These are phyloP conservation scores for Kazachstania africana DNA, from an alignment of 805 yeast species.

Conservation along the genomic window DNA sequence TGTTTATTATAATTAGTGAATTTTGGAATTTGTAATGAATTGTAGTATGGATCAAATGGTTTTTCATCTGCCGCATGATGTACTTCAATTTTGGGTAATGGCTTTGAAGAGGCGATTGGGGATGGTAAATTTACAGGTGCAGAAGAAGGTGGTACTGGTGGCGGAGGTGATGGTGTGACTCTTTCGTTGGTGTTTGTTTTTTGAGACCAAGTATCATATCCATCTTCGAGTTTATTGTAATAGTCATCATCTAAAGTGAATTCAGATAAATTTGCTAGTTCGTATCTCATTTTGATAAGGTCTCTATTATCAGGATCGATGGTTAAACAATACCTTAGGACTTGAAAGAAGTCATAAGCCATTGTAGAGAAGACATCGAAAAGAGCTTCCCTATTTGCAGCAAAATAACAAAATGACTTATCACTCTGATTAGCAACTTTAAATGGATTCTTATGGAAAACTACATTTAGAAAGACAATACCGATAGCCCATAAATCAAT, in stretches of 20 bases:
- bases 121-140: constrained; percentile 25
- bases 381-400: constrained; percentile 75
- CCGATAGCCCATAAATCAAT: constrained; percentile 89
- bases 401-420: constrained; percentile 74
- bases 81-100: constrained; percentile 5
- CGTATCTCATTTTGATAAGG: constrained; percentile 45
- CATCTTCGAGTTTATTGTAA: constrained; percentile 30
- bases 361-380: constrained; percentile 86
- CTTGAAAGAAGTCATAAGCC: constrained; percentile 80
- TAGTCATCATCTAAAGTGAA: constrained; percentile 79
- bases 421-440: constrained; percentile 70
- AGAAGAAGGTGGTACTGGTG: constrained; percentile 22
- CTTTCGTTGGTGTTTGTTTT: constrained; percentile 1
- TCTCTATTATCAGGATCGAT: constrained; percentile 82
- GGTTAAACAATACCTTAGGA: constrained; percentile 62
- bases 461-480: constrained; percentile 65
- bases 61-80: not conserved
- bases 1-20: constrained; percentile 1
- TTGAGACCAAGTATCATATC: constrained; percentile 26
- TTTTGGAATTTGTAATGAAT: constrained; percentile 6
- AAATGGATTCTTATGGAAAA: constrained; percentile 85
- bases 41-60: constrained; percentile 1
- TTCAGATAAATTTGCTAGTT: constrained; percentile 45
- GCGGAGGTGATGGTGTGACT: constrained; percentile 3
- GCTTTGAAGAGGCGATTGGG: constrained; percentile 15